These are phyloP conservation scores for Pichia terricola DNA, from an alignment of 1,139 yeast species.

Conservation along the genomic window DNA sequence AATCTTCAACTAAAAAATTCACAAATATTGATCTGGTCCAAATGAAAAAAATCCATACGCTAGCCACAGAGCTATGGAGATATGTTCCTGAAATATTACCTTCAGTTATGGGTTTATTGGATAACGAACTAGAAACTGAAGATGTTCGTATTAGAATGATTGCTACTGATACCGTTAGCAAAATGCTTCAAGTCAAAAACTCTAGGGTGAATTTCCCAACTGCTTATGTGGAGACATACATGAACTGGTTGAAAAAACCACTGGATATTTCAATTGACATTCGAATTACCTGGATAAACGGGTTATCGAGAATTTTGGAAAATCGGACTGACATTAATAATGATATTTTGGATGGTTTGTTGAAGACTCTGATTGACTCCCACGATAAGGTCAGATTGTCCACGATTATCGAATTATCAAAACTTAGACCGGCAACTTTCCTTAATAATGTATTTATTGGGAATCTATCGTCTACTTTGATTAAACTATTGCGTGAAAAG, in stretches of 20 bases:
- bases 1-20: not conserved
- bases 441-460: constrained; percentile 31
- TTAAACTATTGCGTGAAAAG: constrained; percentile 63
- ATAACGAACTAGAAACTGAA: constrained; percentile 72
- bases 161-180: constrained; percentile 69
- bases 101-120: constrained; percentile 70
- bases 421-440: constrained; percentile 24
- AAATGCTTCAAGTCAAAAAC: constrained; percentile 43
- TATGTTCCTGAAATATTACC: constrained; percentile 65
- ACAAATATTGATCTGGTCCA: constrained; percentile 19
- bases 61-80: constrained; percentile 66
- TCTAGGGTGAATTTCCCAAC: constrained; percentile 49
- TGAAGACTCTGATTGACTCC: constrained; percentile 63
- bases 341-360: constrained; percentile 50
- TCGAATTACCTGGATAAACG: constrained; percentile 62
- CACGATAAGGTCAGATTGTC: constrained; percentile 65
- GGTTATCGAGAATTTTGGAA: constrained; percentile 37
- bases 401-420: constrained; percentile 35
- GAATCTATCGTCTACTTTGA: constrained; percentile 42
- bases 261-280: constrained; percentile 60
- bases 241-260: constrained; percentile 65
- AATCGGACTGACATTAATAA: constrained; percentile 37
- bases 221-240: constrained; percentile 54
- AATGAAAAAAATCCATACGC: constrained; percentile 49
- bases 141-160: constrained; percentile 51